phyloP scores from a whole-genome alignment of 768 basidiomycete species.

The Boletus subcaerulescens region DNA sequence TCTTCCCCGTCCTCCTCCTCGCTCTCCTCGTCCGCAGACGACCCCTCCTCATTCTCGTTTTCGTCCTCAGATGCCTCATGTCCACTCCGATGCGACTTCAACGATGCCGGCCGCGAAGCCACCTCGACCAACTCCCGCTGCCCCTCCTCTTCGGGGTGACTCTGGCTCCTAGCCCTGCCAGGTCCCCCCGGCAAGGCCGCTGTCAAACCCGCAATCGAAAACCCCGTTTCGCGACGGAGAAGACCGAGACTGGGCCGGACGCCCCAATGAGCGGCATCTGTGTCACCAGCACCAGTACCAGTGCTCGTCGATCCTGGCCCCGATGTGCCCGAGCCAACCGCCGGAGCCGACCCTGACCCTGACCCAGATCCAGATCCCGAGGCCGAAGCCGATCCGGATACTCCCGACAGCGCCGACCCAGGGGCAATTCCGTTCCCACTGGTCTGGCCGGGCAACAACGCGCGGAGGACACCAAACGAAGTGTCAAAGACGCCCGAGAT shows the following conservation, averaged over 20 bases:
- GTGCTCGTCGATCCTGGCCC: not conserved
- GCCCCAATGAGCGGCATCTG: constrained; percentile 22
- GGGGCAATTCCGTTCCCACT: not conserved
- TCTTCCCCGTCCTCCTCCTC: constrained; percentile 3
- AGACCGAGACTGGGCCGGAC: constrained; percentile 59
- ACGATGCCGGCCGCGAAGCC: constrained; percentile 45
- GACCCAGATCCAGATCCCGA: not conserved
- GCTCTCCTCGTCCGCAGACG: constrained; percentile 1
- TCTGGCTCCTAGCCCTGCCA: constrained; percentile 7
- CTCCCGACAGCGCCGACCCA: not conserved
- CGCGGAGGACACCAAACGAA: constrained; percentile 82
- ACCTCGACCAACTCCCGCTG: constrained; percentile 57
- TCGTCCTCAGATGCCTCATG: constrained; percentile 21
- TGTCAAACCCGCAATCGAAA: constrained; percentile 77
- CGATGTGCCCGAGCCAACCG: not conserved
- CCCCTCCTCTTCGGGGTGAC: constrained; percentile 34
- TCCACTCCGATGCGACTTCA: constrained; percentile 29
- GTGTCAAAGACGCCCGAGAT: constrained; percentile 86
- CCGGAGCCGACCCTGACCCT: not conserved
- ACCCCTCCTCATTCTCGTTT: not conserved
- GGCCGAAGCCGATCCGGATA: not conserved
- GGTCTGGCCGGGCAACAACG: constrained; percentile 56
- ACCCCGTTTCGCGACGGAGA: constrained; percentile 70
- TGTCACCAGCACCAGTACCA: not conserved
- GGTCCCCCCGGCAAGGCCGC: constrained; percentile 52